phyloP scores from a whole-genome alignment of 1,284 basidiomycete species.

The Tremellales sp. region DNA sequence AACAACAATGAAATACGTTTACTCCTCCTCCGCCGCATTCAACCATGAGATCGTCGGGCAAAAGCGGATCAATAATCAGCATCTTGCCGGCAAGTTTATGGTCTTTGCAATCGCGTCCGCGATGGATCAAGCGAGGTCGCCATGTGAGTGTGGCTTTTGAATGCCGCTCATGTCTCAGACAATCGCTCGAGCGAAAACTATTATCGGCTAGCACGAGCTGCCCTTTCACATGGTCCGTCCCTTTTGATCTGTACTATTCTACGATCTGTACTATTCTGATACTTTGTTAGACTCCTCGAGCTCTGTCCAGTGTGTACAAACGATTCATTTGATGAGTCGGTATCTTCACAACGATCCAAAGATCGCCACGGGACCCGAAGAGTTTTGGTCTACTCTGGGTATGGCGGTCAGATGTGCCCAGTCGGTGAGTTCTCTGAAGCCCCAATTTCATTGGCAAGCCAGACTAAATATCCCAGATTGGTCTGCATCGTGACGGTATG shows the following conservation, averaged over 20 bases:
- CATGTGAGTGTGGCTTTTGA: constrained; percentile 7
- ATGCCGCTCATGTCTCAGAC: not conserved
- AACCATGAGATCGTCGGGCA: not conserved
- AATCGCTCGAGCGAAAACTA: constrained; percentile 6
- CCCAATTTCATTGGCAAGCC: too few relatives aligned
- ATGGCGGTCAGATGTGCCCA: constrained; percentile 12
- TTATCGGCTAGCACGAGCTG: constrained; percentile 8
- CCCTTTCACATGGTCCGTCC: constrained; percentile 9
- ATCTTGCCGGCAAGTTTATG: constrained; percentile 12
- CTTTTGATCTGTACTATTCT: not conserved
- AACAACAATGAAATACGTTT: constrained; percentile 1
- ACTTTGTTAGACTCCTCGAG: constrained; percentile 7
- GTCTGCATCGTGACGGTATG: constrained; percentile 16
- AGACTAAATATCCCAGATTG: constrained; percentile 5
- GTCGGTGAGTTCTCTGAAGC: not conserved
- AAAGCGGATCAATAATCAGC: constrained; percentile 8
- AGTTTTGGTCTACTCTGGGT: constrained; percentile 14
- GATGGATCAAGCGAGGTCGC: constrained; percentile 11
- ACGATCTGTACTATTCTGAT: not conserved
- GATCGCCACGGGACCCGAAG: not conserved
- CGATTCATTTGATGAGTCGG: constrained; percentile 12
- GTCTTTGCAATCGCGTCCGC: constrained; percentile 14
- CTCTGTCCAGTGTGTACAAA: constrained; percentile 13
- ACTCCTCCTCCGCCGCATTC: not conserved
- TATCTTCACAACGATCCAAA: constrained; percentile 6